Percentiles rank a stretch among this genome's conserved stretches.
Conservation (phyloP, 2,329 filamentous ascomycete species). For the Lachnellula hyalina region DNA sequence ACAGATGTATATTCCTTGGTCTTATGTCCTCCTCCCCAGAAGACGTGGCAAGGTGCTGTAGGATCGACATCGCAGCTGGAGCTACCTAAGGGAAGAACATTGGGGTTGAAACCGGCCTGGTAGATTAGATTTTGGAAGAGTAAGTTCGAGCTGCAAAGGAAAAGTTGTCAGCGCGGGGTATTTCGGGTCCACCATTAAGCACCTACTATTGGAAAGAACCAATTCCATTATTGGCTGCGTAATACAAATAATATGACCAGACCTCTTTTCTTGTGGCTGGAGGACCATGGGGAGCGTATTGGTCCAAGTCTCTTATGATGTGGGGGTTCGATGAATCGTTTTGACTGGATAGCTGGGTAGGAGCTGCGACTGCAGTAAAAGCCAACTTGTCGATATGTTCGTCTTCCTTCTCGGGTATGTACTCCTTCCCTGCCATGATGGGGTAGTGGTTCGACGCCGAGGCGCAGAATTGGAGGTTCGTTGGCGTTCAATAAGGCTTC, state of each 20-base stretch:
- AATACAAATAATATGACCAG: conserved; percentile 29
- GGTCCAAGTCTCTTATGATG: conserved; percentile 16
- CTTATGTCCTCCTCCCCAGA: conserved; percentile 26
- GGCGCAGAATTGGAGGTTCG: neutral
- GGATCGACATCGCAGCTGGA: conserved; percentile 23
- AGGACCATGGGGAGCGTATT: conserved; percentile 10
- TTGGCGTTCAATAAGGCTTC: neutral
- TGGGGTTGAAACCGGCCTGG: conserved; percentile 30
- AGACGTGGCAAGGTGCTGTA: conserved; percentile 27
- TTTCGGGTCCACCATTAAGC: neutral
- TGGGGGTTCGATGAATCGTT: conserved; percentile 6
- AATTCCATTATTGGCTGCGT: conserved; percentile 30
- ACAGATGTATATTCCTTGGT: conserved; percentile 27
- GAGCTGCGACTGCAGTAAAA: conserved; percentile 23
- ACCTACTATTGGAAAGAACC: conserved; percentile 30
- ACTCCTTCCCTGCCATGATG: conserved; percentile 9
- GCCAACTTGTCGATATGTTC: conserved; percentile 19
- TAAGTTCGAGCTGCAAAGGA: conserved; percentile 24
- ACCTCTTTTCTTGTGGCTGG: conserved; percentile 27
- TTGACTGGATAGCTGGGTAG: conserved; percentile 7
- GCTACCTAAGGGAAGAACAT: conserved; percentile 28
- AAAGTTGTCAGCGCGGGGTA: neutral
- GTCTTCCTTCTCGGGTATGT: conserved; percentile 6
- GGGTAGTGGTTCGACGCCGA: neutral
- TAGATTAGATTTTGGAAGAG: conserved; percentile 31